Evolutionary conservation across 73 alveolate species (phyloP), one percentile per base, ranked within the genome.

Genomic region (Uronychia binucleata): DNA sequence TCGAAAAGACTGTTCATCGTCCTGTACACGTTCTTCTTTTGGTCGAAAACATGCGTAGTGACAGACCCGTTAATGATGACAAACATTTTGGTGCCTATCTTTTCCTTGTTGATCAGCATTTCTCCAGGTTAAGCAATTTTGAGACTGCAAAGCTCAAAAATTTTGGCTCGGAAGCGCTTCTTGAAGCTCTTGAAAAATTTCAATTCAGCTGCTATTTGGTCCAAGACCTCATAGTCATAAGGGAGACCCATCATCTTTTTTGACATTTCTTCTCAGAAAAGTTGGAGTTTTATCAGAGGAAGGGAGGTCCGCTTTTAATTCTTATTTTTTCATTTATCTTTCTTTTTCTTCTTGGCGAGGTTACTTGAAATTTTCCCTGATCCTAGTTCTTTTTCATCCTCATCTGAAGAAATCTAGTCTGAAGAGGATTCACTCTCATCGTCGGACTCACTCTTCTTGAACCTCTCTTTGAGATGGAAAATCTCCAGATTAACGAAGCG

Each of bases 31-130:
- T 77, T 58, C 46, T 34, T 28, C 67, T 78, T 80, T 13, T 19
- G 31, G 27, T 86, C 87, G 28, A 76, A 35, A 0, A 86, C 88
- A 77, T 57, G 74, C 11, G 75, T 25, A 26, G 83, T 59, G 19
- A 85, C 92, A 11, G 88, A 76, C 25, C 92, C 92, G 59, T 59
- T 78, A 1, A 86, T 59, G 1, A 86, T 58, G 13, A 86, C 88
- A 30, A 86, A 76, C 14, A 79, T 86, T 33, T 77, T n/a, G 35
- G 29, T 32, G 8, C 80, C 92, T 26, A 26, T 26, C 13, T 67
- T 30, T 67, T 67, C 34, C 30, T 67, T 28, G 32, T 8, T 13
- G 8, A 67, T 26, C 31, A 67, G 29, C 1, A 79, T 31, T 79
- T 86, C 92, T 28, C 75, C 92, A 31, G 78, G 76, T 26, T 79